Percentiles rank a stretch among this genome's conserved stretches.
These are phyloP conservation scores for Arthrobotrys sinensis DNA, from an alignment of 2,329 filamentous ascomycete genomes.

Conservation along the genomic window DNA sequence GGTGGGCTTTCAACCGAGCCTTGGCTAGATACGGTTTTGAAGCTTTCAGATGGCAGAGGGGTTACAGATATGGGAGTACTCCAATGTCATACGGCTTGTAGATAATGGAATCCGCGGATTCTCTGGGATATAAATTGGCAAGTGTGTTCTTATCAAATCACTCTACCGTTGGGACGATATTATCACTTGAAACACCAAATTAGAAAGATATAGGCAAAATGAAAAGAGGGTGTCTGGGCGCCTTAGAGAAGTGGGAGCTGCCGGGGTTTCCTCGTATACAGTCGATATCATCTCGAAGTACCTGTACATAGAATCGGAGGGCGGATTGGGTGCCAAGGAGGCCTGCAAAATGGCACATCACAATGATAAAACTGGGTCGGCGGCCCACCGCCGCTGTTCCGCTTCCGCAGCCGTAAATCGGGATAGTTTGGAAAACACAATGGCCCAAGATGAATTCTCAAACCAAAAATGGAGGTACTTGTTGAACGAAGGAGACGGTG, in stretches of 20 bases:
- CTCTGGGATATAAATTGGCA: conserved; percentile 1
- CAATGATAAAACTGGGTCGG: conserved; percentile 56
- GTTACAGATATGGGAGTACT: conserved; percentile 7
- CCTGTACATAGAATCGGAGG: conserved; percentile 18
- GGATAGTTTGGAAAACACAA: conserved; percentile 32
- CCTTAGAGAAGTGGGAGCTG: conserved; percentile 20
- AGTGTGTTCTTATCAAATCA: conserved; percentile 31
- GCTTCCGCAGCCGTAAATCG: conserved; percentile 59
- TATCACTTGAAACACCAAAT: conserved; percentile 12
- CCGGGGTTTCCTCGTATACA: conserved; percentile 35
- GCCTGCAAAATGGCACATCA: conserved; percentile 50
- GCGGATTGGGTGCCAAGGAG: conserved; percentile 35
- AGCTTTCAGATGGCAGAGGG: conserved; percentile 24
- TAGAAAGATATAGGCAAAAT: conserved; percentile 28
- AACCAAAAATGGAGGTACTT: conserved; percentile 41
- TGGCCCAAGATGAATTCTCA: conserved; percentile 32
- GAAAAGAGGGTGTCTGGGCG: conserved; percentile 23
- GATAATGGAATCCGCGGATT: conserved; percentile 19
- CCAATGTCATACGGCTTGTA: conserved; percentile 5
- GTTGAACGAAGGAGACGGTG: conserved; percentile 17
- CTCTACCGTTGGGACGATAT: conserved; percentile 2
- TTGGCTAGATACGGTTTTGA: conserved; percentile 32
- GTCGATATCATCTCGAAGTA: conserved; percentile 44
- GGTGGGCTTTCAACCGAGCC: conserved; percentile 31
- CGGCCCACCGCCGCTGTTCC: conserved; percentile 61